These are phyloP conservation scores for Berberis vulgaris DNA, from an alignment of 164 flowering plant genomes.

Conservation along the genomic window DNA sequence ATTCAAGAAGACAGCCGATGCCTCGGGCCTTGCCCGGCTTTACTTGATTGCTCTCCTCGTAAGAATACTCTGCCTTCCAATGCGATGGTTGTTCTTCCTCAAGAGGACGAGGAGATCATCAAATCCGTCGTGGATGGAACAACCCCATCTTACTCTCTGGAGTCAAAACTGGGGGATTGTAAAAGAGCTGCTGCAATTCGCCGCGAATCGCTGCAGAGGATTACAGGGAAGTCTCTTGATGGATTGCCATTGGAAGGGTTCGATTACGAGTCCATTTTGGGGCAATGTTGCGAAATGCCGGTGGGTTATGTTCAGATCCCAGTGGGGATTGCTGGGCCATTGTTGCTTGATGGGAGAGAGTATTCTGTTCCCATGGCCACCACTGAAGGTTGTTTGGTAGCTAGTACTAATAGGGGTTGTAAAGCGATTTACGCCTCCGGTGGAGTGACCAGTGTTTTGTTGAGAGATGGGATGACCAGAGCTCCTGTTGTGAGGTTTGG, in stretches of 20 bases:
- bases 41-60: too few relatives aligned
- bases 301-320: constrained; percentile 92
- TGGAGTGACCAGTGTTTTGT: not conserved
- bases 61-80: too few relatives aligned
- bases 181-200: constrained; percentile 62
- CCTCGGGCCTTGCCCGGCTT: too few relatives aligned
- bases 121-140: constrained; percentile 47
- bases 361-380: constrained; percentile 79
- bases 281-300: constrained; percentile 97
- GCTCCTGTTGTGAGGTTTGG: constrained; percentile 1
- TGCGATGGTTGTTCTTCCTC: constrained; percentile 1
- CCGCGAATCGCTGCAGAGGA: constrained; percentile 62
- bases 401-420: constrained; percentile 5
- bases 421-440: constrained; percentile 1
- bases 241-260: constrained; percentile 78
- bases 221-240: constrained; percentile 44
- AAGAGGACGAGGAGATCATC: constrained; percentile 66
- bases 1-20: not conserved
- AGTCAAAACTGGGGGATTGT: constrained; percentile 75
- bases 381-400: constrained; percentile 54
- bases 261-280: constrained; percentile 76
- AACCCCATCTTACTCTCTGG: constrained; percentile 66
- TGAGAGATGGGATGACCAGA: not conserved
- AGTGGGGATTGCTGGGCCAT: constrained; percentile 86
- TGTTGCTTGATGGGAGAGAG: constrained; percentile 22